Evolutionary conservation across 306 rosid species (phyloP).

Genomic region (Castanopsis chinensis): DNA sequence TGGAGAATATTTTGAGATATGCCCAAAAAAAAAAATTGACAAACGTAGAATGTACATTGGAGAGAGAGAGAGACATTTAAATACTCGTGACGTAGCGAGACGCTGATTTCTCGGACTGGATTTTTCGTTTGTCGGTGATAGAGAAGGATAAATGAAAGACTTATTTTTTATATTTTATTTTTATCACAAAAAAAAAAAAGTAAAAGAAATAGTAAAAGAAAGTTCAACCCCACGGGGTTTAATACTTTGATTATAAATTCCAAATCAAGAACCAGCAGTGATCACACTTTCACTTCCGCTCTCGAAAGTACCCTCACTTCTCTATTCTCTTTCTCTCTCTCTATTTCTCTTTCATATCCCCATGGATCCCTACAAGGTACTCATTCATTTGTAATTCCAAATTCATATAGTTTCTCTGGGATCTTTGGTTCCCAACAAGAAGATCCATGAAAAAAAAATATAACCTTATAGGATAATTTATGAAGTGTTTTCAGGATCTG

Average conservation of each 20-base stretch:
- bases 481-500: neutral
- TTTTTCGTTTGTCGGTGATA: no score
- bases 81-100: no score
- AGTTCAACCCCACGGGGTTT: neutral
- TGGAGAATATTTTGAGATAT: no score
- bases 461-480: neutral
- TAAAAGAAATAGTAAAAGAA: neutral
- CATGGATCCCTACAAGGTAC: constrained; percentile 96
- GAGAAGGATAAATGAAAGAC: no score
- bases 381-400: neutral
- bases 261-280: neutral
- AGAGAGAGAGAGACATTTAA: no score
- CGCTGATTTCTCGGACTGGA: no score
- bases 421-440: neutral
- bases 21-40: no score
- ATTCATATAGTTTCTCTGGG: neutral
- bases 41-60: no score
- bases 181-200: neutral
- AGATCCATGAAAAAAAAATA: no score
- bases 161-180: no score
- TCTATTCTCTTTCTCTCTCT: neutral
- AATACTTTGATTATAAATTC: neutral
- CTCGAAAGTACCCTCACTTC: no score
- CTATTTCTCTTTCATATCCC: constrained; percentile 3
- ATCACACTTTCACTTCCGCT: neutral